Percentiles rank a stretch among this genome's conserved stretches.
Conservation (phyloP, 2,329 filamentous ascomycete genomes). For the Lachnellula suecica region DNA sequence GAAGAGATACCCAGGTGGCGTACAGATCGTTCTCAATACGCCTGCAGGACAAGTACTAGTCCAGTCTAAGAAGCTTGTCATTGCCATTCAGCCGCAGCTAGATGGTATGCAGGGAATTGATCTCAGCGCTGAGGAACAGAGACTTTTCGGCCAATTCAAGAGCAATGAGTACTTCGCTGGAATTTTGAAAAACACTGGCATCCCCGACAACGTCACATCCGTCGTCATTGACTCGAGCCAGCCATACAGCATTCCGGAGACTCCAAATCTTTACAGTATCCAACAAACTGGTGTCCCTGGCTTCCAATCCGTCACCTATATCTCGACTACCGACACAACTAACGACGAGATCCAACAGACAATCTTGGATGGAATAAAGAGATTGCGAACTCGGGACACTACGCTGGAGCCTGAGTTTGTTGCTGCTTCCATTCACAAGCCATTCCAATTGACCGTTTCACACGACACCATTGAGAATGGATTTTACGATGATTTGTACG, state of each 20-base stretch:
- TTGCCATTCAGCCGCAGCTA: slow-evolving; percentile 38
- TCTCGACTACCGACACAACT: background rate
- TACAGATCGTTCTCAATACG: slow-evolving; percentile 32
- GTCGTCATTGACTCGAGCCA: slow-evolving; percentile 24
- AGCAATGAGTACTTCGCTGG: slow-evolving; percentile 36
- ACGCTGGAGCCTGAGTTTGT: slow-evolving; percentile 30
- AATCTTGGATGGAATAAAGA: slow-evolving; percentile 3
- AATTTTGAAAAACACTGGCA: slow-evolving; percentile 36
- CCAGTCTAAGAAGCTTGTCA: slow-evolving; percentile 39
- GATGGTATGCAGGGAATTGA: slow-evolving; percentile 35
- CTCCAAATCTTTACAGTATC: slow-evolving; percentile 30
- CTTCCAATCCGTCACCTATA: background rate
- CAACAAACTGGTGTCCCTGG: slow-evolving; percentile 14
- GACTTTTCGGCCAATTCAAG: slow-evolving; percentile 33
- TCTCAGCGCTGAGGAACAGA: slow-evolving; percentile 33
- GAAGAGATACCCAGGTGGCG: slow-evolving; percentile 3
- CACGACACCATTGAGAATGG: slow-evolving; percentile 35
- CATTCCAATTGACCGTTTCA: slow-evolving; percentile 35
- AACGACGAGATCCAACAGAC: background rate
- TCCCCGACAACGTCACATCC: slow-evolving; percentile 23
- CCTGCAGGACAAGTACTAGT: slow-evolving; percentile 34
- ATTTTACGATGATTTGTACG: slow-evolving; percentile 39
- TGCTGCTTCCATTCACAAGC: slow-evolving; percentile 37
- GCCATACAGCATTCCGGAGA: slow-evolving; percentile 29
- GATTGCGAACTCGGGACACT: background rate